These are phyloP conservation scores for Somion occarium DNA, from an alignment of 1,284 basidiomycete genomes.

Conservation along the genomic window DNA sequence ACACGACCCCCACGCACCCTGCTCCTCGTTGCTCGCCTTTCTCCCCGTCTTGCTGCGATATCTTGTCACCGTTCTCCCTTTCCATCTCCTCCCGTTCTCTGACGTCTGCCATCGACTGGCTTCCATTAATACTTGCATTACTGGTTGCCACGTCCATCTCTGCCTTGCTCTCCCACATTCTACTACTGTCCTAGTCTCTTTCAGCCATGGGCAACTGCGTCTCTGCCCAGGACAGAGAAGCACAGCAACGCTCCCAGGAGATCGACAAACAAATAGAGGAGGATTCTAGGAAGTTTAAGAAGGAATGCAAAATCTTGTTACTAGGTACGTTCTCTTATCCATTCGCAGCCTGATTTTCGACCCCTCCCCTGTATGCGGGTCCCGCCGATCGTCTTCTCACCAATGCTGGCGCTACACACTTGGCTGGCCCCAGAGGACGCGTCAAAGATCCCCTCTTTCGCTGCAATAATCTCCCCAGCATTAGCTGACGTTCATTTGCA, in stretches of 20 bases:
- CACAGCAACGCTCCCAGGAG: slow-evolving; percentile 62
- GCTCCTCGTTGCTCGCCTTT: background rate
- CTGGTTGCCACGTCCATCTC: background rate
- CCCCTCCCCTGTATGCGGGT: background rate
- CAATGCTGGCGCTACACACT: background rate
- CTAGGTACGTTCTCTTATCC: slow-evolving; percentile 56
- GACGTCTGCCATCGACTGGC: background rate
- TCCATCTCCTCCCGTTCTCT: background rate
- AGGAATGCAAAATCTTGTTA: slow-evolving; percentile 93
- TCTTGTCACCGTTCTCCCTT: background rate
- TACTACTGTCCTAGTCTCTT: background rate
- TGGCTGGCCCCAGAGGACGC: background rate
- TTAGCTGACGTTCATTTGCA: slow-evolving; percentile 18
- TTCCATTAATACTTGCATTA: background rate
- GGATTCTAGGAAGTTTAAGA: slow-evolving; percentile 71
- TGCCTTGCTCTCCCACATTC: background rate
- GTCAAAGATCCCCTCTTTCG: background rate
- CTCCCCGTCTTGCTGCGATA: background rate
- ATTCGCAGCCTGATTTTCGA: background rate
- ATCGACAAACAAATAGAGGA: slow-evolving; percentile 74
- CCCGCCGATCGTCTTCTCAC: background rate
- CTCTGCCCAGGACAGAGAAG: slow-evolving; percentile 53
- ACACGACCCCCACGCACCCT: background rate
- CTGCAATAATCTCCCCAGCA: background rate
- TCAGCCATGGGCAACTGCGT: slow-evolving; percentile 63